Percentiles rank a stretch among this genome's conserved stretches.
Conservation (phyloP, 1,284 basidiomycete species). For the Anthracocystis setariae region DNA sequence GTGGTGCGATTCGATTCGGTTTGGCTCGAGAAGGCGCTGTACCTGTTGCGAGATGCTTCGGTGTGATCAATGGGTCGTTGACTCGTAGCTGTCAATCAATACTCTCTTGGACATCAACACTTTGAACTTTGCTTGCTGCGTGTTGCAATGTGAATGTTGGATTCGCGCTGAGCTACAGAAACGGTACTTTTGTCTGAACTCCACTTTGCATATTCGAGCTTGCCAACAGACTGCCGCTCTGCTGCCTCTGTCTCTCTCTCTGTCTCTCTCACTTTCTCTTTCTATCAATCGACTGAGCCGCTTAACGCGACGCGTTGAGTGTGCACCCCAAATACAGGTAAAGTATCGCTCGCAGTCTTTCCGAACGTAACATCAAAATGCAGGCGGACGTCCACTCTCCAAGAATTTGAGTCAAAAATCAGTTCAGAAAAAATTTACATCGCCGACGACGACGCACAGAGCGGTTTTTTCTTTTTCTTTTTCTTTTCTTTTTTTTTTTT, state of each 20-base stretch:
- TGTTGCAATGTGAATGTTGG: not conserved
- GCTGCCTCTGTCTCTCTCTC: no score
- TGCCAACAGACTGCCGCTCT: no score
- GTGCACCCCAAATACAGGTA: conserved; percentile 9
- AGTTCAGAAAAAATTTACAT: conserved; percentile 19
- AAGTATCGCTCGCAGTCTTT: not conserved
- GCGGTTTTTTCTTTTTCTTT: no score
- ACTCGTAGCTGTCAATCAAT: not conserved
- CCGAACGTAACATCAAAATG: not conserved
- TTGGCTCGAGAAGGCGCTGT: no score
- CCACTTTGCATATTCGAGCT: conserved; percentile 3
- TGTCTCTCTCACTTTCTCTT: no score
- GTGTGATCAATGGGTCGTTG: not conserved
- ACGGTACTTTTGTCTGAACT: conserved; percentile 5
- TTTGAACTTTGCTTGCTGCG: not conserved
- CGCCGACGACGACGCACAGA: not conserved
- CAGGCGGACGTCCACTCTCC: conserved; percentile 11
- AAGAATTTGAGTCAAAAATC: conserved; percentile 1
- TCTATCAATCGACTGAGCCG: no score
- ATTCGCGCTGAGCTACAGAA: not conserved
- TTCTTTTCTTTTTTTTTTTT: conserved; percentile 1
- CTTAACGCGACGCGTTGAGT: conserved; percentile 43
- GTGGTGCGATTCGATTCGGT: no score
- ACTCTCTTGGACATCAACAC: conserved; percentile 21
- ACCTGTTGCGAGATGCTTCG: no score